Conservation (phyloP, 441 rosid genomes). For the Eruca vesicaria region DNA sequence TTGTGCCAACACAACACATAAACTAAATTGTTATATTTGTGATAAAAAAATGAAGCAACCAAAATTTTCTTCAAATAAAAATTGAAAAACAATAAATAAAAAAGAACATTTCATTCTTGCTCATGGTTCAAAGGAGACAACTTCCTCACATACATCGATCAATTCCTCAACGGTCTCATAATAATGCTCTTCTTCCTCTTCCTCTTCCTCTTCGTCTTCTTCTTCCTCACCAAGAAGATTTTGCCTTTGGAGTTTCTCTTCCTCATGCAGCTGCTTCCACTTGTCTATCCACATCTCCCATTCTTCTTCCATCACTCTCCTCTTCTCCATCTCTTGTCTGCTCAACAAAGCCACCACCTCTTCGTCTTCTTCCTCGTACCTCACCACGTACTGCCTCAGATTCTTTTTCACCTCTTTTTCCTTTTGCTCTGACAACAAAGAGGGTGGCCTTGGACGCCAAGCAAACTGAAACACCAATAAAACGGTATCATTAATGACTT, state of each 20-base stretch:
- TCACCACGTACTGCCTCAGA: neutral
- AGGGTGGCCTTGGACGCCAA: neutral
- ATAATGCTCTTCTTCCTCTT: too few relatives aligned
- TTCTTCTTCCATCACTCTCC: neutral
- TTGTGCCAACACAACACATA: too few relatives aligned
- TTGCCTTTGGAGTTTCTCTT: neutral
- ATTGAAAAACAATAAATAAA: too few relatives aligned
- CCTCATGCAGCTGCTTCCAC: neutral
- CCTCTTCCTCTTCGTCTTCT: neutral
- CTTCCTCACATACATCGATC: too few relatives aligned
- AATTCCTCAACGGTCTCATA: too few relatives aligned
- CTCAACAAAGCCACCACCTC: neutral
- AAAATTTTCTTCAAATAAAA: too few relatives aligned
- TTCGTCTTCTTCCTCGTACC: neutral
- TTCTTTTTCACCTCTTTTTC: neutral
- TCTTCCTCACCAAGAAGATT: constrained; percentile 21
- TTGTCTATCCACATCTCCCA: neutral
- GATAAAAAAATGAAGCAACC: too few relatives aligned
- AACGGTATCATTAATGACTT: neutral
- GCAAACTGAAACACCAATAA: neutral
- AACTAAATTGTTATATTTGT: too few relatives aligned
- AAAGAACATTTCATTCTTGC: too few relatives aligned
- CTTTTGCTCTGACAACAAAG: neutral
- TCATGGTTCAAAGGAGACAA: too few relatives aligned
- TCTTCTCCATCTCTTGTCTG: neutral